These are phyloP conservation scores for Aspergillaceae sp. DNA, from an alignment of 2,329 filamentous ascomycete species.

Conservation along the genomic window DNA sequence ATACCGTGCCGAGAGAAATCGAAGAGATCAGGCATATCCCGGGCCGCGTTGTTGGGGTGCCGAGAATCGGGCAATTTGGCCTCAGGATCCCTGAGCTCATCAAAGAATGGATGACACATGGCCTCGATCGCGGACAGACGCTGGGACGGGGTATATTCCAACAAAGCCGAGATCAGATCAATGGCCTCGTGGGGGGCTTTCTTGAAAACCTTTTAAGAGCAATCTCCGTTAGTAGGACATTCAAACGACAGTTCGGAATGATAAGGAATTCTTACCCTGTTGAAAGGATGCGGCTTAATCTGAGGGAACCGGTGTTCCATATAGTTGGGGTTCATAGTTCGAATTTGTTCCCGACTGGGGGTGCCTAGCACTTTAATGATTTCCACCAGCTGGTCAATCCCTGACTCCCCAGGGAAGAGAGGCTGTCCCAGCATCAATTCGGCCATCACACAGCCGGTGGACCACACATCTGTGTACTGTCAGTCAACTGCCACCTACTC, in stretches of 20 bases:
- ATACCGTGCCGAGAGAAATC: constrained; percentile 90
- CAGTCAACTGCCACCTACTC: constrained; percentile 3
- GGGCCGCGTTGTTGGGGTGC: constrained; percentile 68
- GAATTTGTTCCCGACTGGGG: constrained; percentile 93
- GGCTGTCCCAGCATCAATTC: constrained; percentile 98
- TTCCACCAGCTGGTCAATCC: constrained; percentile 96
- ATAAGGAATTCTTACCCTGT: constrained; percentile 52
- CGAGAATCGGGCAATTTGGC: constrained; percentile 91
- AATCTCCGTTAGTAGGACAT: too few relatives aligned
- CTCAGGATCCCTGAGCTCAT: constrained; percentile 84
- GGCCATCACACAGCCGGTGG: constrained; percentile 97
- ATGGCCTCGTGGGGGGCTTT: constrained; percentile 91
- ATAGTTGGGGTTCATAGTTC: constrained; percentile 99
- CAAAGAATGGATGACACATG: constrained; percentile 98
- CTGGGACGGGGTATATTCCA: constrained; percentile 97
- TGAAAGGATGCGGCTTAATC: constrained; percentile 98
- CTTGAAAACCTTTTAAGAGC: constrained; percentile 66
- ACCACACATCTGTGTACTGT: constrained; percentile 76
- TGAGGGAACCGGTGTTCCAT: constrained; percentile 99
- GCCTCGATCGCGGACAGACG: constrained; percentile 87
- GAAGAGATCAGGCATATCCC: constrained; percentile 80
- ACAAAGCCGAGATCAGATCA: constrained; percentile 82
- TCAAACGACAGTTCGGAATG: too few relatives aligned
- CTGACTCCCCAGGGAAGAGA: constrained; percentile 94
- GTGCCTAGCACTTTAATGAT: constrained; percentile 99